Conservation (phyloP, 495 filamentous ascomycete species). For the Aspergillus wentii region DNA sequence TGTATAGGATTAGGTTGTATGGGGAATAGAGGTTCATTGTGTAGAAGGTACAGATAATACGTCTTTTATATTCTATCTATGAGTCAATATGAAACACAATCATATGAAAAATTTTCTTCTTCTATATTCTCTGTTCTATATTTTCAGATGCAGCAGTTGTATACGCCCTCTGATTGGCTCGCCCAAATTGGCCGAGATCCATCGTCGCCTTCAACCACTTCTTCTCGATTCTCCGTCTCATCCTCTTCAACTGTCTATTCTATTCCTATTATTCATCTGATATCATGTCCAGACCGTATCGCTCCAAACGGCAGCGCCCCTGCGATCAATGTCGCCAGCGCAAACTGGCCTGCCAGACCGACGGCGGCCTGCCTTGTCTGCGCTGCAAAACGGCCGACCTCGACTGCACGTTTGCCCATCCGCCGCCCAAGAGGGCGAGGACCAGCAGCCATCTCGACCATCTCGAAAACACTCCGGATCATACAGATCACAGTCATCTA, state of each 20-base stretch:
- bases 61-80: too few species aligned
- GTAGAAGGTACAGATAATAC: too few species aligned
- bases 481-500: neutral
- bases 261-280: too few species aligned
- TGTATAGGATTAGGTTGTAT: too few species aligned
- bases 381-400: conserved; percentile 23
- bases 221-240: neutral
- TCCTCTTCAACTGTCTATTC: neutral
- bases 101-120: too few species aligned
- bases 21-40: too few species aligned
- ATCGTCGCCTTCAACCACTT: neutral
- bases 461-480: neutral
- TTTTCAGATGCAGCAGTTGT: too few species aligned
- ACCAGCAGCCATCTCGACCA: neutral
- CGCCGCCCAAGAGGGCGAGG: conserved; percentile 20
- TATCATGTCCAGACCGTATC: conserved; percentile 27
- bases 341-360: conserved; percentile 32
- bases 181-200: too few species aligned
- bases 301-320: conserved; percentile 33
- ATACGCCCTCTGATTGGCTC: too few species aligned
- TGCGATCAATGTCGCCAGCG: conserved; percentile 34
- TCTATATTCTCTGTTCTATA: too few species aligned
- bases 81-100: too few species aligned
- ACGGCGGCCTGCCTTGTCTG: conserved; percentile 20
- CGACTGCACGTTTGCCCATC: conserved; percentile 26